Evolutionary conservation across 345 rosid species (phyloP).

Genomic region (Lepidium sativum): DNA sequence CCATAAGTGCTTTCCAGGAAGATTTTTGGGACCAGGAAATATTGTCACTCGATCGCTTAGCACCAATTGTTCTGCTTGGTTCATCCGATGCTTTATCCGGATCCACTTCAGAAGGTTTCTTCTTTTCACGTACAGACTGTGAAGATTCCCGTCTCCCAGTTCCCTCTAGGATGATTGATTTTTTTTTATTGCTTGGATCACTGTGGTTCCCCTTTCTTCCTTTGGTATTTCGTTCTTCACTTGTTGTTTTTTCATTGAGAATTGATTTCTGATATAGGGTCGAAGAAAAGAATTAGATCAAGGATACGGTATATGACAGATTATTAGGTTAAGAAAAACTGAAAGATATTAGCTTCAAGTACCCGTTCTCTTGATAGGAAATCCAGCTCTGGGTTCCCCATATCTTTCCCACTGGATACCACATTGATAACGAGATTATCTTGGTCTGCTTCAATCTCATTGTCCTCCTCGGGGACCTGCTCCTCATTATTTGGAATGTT

Average conservation of each 20-base stretch:
- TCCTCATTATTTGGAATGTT: slow-evolving; percentile 10
- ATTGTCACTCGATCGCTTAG: slow-evolving; percentile 25
- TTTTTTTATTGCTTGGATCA: slow-evolving; percentile 30
- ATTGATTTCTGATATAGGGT: slow-evolving; percentile 34
- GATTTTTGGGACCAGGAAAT: slow-evolving; percentile 57
- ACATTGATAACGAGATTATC: slow-evolving; percentile 52
- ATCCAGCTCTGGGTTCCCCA: slow-evolving; percentile 12
- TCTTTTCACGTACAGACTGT: slow-evolving; percentile 20
- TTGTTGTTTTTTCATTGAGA: slow-evolving; percentile 17
- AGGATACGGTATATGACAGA: background rate
- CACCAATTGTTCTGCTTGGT: slow-evolving; percentile 12
- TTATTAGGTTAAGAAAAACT: background rate
- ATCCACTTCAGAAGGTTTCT: slow-evolving; percentile 14
- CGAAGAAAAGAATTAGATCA: slow-evolving; percentile 11
- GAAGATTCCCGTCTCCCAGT: slow-evolving; percentile 23
- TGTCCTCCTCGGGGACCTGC: slow-evolving; percentile 20
- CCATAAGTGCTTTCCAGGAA: slow-evolving; percentile 70
- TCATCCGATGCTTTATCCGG: slow-evolving; percentile 8
- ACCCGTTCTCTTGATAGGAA: slow-evolving; percentile 34
- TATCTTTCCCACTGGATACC: slow-evolving; percentile 24
- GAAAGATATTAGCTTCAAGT: background rate
- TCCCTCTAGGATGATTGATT: slow-evolving; percentile 21
- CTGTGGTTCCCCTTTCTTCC: slow-evolving; percentile 20
- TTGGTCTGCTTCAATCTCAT: slow-evolving; percentile 20
- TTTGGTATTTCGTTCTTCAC: slow-evolving; percentile 20